phyloP scores from a whole-genome alignment of 2,329 filamentous ascomycete genomes.

The Pseudogymnoascus pannorum region DNA sequence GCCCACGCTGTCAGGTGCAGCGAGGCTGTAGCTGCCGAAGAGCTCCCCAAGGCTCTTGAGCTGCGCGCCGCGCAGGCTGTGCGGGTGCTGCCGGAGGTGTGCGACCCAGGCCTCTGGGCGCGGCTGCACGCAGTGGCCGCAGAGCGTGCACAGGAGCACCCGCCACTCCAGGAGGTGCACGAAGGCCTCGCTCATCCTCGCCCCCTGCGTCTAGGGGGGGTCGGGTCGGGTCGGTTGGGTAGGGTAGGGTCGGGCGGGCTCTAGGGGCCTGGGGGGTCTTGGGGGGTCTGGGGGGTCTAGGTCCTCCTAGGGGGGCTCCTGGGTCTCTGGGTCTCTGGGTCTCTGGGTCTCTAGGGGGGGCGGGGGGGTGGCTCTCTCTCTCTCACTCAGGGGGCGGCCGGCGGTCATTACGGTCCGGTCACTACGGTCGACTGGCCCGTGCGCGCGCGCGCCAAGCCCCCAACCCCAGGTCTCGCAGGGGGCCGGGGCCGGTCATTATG shows the following conservation, averaged over 20 bases:
- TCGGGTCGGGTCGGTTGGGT: too few species aligned
- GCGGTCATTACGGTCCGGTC: not conserved
- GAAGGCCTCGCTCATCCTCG: slow-evolving; percentile 22
- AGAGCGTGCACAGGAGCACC: slow-evolving; percentile 1
- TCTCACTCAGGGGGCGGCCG: not conserved
- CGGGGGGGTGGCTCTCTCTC: too few species aligned
- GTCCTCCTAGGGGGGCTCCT: too few species aligned
- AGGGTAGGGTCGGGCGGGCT: too few species aligned
- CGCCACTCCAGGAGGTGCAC: slow-evolving; percentile 16
- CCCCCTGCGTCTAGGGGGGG: too few species aligned
- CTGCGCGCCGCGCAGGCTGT: not conserved
- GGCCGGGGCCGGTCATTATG: too few species aligned
- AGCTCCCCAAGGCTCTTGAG: slow-evolving; percentile 1
- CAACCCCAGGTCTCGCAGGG: too few species aligned
- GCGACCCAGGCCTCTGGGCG: slow-evolving; percentile 29
- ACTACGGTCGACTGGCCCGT: not conserved
- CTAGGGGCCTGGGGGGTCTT: too few species aligned
- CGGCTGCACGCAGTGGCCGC: slow-evolving; percentile 33
- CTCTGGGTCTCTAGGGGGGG: too few species aligned
- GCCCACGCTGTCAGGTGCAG: not conserved
- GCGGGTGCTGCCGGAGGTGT: slow-evolving; percentile 9
- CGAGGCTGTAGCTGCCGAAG: not conserved
- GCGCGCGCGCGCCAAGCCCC: too few species aligned
- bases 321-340: too few species aligned
- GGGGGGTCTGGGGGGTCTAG: too few species aligned